phyloP scores from a whole-genome alignment of 345 rosid species.

The Microcos paniculata region DNA sequence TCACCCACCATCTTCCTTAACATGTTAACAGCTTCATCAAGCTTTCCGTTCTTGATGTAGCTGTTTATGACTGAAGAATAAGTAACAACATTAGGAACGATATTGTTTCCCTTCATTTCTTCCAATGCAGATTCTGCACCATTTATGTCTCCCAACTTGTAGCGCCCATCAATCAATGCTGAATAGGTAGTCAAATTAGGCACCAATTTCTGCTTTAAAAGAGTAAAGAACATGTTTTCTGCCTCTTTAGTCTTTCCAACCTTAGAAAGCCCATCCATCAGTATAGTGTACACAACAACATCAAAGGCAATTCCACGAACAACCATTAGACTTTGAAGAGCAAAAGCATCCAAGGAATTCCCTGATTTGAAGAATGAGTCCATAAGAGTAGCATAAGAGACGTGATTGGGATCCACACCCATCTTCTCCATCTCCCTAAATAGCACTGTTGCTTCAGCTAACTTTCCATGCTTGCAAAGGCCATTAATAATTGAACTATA shows the following conservation, averaged over 20 bases:
- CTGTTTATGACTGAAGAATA: slow-evolving; percentile 73
- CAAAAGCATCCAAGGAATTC: slow-evolving; percentile 51
- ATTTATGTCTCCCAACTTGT: slow-evolving; percentile 71
- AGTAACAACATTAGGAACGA: slow-evolving; percentile 54
- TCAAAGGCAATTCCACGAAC: slow-evolving; percentile 74
- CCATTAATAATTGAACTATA: slow-evolving; percentile 68
- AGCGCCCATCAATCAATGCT: slow-evolving; percentile 64
- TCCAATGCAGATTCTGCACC: slow-evolving; percentile 44
- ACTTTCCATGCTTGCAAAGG: slow-evolving; percentile 62
- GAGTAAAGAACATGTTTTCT: slow-evolving; percentile 42
- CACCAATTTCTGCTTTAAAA: slow-evolving; percentile 46
- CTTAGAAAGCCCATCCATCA: slow-evolving; percentile 84
- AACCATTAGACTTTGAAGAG: slow-evolving; percentile 72
- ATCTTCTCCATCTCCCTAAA: slow-evolving; percentile 67
- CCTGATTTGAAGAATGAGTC: slow-evolving; percentile 69
- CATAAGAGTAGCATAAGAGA: slow-evolving; percentile 62
- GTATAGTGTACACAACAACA: slow-evolving; percentile 65
- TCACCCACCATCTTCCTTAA: slow-evolving; percentile 55
- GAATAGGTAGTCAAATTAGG: slow-evolving; percentile 65
- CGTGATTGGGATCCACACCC: slow-evolving; percentile 66
- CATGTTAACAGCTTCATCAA: slow-evolving; percentile 53
- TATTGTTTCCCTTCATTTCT: slow-evolving; percentile 60
- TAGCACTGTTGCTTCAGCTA: slow-evolving; percentile 57
- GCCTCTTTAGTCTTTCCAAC: slow-evolving; percentile 60
- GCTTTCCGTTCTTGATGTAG: slow-evolving; percentile 71